These are phyloP conservation scores for Trametes punicea DNA, from an alignment of 768 basidiomycete species.

Conservation along the genomic window DNA sequence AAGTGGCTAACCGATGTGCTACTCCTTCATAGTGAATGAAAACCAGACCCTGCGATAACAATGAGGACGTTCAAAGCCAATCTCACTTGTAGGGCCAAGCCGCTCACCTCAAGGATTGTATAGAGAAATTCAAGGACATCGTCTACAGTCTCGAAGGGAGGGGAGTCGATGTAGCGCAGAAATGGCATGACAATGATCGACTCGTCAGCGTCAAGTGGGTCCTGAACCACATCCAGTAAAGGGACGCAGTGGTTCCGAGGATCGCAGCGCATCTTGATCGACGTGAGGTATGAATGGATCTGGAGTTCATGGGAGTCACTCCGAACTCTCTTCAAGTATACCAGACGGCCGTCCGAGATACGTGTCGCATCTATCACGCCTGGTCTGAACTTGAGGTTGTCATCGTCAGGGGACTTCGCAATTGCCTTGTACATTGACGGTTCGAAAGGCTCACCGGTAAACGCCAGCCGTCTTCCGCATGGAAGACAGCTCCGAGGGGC, in stretches of 20 bases:
- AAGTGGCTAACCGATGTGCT: slow-evolving; percentile 19
- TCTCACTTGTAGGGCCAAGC: background rate
- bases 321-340: slow-evolving; percentile 16
- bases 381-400: background rate
- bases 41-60: slow-evolving; percentile 17
- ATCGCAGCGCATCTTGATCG: slow-evolving; percentile 13
- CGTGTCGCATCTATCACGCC: slow-evolving; percentile 22
- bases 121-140: slow-evolving; percentile 1
- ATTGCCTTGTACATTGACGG: background rate
- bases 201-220: background rate
- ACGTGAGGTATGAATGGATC: slow-evolving; percentile 11
- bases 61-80: background rate
- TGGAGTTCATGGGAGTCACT: slow-evolving; percentile 3
- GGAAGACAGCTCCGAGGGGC: background rate
- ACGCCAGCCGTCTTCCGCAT: background rate
- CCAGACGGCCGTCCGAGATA: slow-evolving; percentile 17
- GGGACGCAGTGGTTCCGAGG: slow-evolving; percentile 24
- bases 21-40: slow-evolving; percentile 22
- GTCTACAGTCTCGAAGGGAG: background rate
- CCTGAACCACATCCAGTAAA: slow-evolving; percentile 19
- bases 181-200: background rate
- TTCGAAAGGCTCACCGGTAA: background rate
- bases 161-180: background rate
- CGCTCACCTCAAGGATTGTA: background rate
- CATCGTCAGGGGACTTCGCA: background rate